Evolutionary conservation across 352 stramenopile species (phyloP), one percentile per base, ranked within the genome.

Genomic region (Detonula confervacea): DNA sequence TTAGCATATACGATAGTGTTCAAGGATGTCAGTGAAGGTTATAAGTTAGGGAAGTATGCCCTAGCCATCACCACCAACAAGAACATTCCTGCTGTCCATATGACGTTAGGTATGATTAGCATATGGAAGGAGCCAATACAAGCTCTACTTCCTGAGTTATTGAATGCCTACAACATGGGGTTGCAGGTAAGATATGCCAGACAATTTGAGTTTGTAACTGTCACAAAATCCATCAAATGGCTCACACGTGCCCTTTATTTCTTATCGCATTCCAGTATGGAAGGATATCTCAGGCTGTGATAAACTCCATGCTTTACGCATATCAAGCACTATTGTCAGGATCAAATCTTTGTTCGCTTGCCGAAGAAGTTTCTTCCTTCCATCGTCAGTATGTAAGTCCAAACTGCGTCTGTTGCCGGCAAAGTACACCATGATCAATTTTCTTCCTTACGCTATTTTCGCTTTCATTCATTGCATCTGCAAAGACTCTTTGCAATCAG

Each of bases 41-140:
- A 73, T 46, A 27, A 24, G 22, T 14, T 73, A 16, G 64, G 49
- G 24, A 69, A 62, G 56, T 1, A 54, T 55, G 29, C 29, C 16
- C 39, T 66, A 24, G 54, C 22, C 27, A 12, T 73, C n/a, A 35
- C 29, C 12, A 68, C 44, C 18, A 27, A 56, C 37, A 42, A 54
- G 33, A 30, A 54, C 11, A 30, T 56, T 5, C 33, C 49, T 35
- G 27, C 0, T 0, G 49, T 76, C 11, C 20, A 65, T 63, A 22
- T 39, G 1, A 9, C 24, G 4, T 63, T 22, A 49, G 69, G 69
- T 2, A 25, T 63, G 18, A 25, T 78, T 2, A 70, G 62, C 46
- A 47, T 70, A 46, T 71, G 42, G 42, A 78, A 78, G 61, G 69
- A 78, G 30, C 69, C 69, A 0, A 65, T 78, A 4, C 67, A 77